These are phyloP conservation scores for Quercus tomentella DNA, from an alignment of 331 rosid species.

Conservation along the genomic window DNA sequence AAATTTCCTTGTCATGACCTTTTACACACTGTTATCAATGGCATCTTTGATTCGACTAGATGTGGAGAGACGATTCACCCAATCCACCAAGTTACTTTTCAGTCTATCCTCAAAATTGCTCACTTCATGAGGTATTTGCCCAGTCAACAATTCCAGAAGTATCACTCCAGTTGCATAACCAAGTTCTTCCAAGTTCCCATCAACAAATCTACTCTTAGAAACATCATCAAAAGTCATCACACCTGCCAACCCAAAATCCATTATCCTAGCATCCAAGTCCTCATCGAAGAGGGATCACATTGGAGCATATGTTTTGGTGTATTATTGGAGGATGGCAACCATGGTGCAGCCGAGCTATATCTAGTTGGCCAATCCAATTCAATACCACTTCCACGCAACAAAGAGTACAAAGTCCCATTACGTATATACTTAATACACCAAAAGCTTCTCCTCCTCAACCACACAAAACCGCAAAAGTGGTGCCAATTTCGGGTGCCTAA, in stretches of 20 bases:
- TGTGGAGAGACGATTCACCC: conserved; percentile 61
- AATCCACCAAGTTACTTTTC: conserved; percentile 77
- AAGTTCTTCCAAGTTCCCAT: conserved; percentile 85
- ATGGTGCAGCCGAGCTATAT: conserved; percentile 86
- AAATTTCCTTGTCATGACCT: conserved; percentile 77
- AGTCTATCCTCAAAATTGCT: conserved; percentile 53
- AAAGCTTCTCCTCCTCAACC: conserved; percentile 82
- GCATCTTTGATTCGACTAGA: conserved; percentile 62
- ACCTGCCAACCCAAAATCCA: conserved; percentile 89
- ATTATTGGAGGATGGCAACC: conserved; percentile 84
- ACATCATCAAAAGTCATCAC: conserved; percentile 56
- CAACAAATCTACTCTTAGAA: conserved; percentile 58
- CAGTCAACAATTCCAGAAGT: conserved; percentile 79
- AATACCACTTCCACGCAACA: conserved; percentile 49
- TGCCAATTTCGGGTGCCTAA: conserved; percentile 88
- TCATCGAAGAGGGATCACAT: conserved; percentile 78
- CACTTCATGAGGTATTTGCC: conserved; percentile 77
- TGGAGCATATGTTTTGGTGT: conserved; percentile 85
- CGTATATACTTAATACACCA: conserved; percentile 85
- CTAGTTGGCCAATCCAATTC: conserved; percentile 76
- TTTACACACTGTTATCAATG: conserved; percentile 56
- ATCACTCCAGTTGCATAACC: conserved; percentile 89
- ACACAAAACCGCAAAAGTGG: conserved; percentile 81
- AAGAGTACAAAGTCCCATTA: conserved; percentile 67
- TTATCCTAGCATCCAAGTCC: conserved; percentile 91